Percentiles rank a stretch among this genome's conserved stretches.
phyloP scores from a whole-genome alignment of 148 eudicot genomes.

The Chenopodium quinoa region DNA sequence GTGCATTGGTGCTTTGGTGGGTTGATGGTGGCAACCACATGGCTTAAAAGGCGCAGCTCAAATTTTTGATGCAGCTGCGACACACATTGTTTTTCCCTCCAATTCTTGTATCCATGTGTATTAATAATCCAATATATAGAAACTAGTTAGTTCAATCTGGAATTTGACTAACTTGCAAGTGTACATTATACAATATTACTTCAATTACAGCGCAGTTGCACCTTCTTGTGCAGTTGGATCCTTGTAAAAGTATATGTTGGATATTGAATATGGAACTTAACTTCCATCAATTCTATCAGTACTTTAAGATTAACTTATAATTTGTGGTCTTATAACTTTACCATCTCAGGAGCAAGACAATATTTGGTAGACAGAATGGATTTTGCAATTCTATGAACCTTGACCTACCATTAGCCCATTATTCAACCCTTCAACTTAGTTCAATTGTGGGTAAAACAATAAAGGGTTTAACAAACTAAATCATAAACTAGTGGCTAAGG shows the following conservation, averaged over 20 bases:
- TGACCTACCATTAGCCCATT: not conserved
- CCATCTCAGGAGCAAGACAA: no score
- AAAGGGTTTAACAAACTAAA: not conserved
- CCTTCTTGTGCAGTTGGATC: not conserved
- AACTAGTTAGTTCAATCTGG: not conserved
- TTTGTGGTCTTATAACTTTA: no score
- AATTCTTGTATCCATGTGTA: not conserved
- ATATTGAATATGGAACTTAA: not conserved
- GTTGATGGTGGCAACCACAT: not conserved
- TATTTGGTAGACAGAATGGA: no score
- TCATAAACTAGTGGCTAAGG: not conserved
- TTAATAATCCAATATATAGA: not conserved
- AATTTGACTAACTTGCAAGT: not conserved
- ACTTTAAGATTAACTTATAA: no score
- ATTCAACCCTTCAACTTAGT: no score
- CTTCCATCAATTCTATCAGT: no score
- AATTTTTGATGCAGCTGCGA: conserved; percentile 30
- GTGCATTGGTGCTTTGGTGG: not conserved
- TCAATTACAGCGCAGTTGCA: not conserved
- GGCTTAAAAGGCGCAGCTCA: conserved; percentile 24
- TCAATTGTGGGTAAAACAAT: not conserved
- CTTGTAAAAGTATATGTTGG: not conserved
- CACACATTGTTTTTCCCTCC: not conserved
- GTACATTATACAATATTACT: not conserved
- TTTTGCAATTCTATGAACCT: not conserved